Conservation (phyloP, 2,329 filamentous ascomycete species). For the Sporothrix pallida region DNA sequence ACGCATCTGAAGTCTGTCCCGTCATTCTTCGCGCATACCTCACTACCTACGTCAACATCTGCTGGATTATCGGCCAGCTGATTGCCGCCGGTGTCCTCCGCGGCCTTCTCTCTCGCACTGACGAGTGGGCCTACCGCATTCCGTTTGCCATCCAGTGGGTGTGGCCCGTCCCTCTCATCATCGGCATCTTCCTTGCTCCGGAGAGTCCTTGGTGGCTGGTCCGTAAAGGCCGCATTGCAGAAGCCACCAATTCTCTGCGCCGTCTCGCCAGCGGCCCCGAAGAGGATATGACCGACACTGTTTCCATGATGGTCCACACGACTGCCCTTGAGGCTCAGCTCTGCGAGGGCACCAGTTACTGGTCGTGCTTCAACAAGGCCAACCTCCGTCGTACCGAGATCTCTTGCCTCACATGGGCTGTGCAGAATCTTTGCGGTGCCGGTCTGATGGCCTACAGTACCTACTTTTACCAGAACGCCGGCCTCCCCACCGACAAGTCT, state of each 20-base stretch:
- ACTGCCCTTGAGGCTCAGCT: conserved; percentile 61
- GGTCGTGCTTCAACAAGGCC: conserved; percentile 57
- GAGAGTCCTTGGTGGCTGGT: conserved; percentile 42
- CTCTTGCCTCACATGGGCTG: conserved; percentile 45
- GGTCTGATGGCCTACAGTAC: conserved; percentile 52
- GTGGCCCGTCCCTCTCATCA: conserved; percentile 23
- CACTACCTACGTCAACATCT: conserved; percentile 37
- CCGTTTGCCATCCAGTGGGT: conserved; percentile 34
- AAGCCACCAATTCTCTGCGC: conserved; percentile 49
- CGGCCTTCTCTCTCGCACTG: conserved; percentile 20
- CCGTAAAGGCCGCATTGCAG: conserved; percentile 49
- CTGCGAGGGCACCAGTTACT: conserved; percentile 56
- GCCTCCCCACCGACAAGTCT: conserved; percentile 47
- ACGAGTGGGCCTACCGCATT: conserved; percentile 38
- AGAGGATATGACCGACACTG: conserved; percentile 42
- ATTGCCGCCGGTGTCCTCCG: conserved; percentile 32
- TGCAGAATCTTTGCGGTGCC: conserved; percentile 53
- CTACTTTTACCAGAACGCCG: conserved; percentile 51
- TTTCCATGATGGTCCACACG: conserved; percentile 63
- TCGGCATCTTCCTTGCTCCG: conserved; percentile 31
- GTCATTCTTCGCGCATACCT: conserved; percentile 34
- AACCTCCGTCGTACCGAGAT: conserved; percentile 61
- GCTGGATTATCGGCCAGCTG: conserved; percentile 38
- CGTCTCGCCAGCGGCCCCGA: conserved; percentile 46
- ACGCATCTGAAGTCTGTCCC: conserved; percentile 35